Percentiles rank a stretch among this genome's conserved stretches.
Evolutionary conservation across 805 yeast genomes (phyloP).

Genomic region (Myxozyma kluyveri): DNA sequence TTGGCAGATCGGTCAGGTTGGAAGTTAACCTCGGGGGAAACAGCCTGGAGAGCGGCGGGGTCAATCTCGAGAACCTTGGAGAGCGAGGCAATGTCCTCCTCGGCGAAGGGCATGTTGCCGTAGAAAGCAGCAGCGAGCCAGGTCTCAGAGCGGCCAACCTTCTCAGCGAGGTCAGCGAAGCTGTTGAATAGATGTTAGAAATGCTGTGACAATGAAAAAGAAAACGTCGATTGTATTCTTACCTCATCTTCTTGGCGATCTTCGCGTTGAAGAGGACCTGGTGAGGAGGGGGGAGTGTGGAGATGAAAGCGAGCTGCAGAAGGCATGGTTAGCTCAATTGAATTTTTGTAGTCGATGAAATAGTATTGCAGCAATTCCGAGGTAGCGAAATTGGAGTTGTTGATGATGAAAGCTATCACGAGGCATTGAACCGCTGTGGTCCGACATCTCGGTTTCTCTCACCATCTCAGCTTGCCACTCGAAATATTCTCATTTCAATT

Average conservation of each 20-base stretch:
- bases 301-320: conserved; percentile 27
- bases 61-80: conserved; percentile 26
- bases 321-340: too few species aligned
- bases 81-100: conserved; percentile 23
- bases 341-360: too few species aligned
- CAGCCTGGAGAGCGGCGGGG: conserved; percentile 13
- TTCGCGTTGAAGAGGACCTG: conserved; percentile 31
- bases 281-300: conserved; percentile 27
- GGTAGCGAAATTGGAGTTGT: too few species aligned
- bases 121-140: conserved; percentile 31
- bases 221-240: not conserved
- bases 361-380: too few species aligned
- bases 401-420: too few species aligned
- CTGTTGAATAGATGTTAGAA: conserved; percentile 9
- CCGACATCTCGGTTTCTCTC: too few species aligned
- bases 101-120: conserved; percentile 31
- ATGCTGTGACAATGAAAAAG: not conserved
- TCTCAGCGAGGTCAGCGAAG: conserved; percentile 28
- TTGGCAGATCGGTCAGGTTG: conserved; percentile 24
- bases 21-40: conserved; percentile 27
- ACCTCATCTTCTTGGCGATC: conserved; percentile 28
- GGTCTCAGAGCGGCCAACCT: conserved; percentile 30
- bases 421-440: too few species aligned
- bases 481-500: too few species aligned
- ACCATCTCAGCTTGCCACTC: too few species aligned